Conservation (phyloP, 495 filamentous ascomycete species). For the Sporormia fimetaria region DNA sequence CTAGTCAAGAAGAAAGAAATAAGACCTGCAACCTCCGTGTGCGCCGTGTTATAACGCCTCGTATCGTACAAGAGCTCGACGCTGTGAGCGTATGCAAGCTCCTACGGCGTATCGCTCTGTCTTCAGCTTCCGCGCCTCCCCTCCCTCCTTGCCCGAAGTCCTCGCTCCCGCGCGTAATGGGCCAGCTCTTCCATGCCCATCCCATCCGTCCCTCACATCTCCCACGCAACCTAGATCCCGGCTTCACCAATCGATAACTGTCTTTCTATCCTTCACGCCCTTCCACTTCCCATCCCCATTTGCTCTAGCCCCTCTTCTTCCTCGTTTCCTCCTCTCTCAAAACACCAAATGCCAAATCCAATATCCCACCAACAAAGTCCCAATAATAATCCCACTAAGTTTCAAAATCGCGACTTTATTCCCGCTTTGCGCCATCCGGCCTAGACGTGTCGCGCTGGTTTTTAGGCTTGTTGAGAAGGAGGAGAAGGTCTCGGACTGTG, state of each 20-base stretch:
- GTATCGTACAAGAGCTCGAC: no score
- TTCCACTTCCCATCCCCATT: neutral
- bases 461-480: slow-evolving; percentile 59
- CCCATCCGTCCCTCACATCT: neutral
- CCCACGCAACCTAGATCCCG: no score
- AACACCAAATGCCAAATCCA: slow-evolving; percentile 37
- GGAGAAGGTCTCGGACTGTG: slow-evolving; percentile 53
- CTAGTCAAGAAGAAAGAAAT: no score
- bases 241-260: no score
- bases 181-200: neutral
- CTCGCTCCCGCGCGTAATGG: no score
- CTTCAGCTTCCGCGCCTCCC: no score
- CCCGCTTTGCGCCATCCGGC: slow-evolving; percentile 81
- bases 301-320: no score
- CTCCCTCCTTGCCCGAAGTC: neutral
- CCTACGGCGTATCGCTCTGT: no score
- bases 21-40: no score
- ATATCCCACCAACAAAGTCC: slow-evolving; percentile 60
- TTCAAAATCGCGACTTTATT: slow-evolving; percentile 87
- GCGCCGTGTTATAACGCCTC: no score
- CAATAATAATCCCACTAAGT: slow-evolving; percentile 72
- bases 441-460: slow-evolving; percentile 73
- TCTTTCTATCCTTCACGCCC: neutral
- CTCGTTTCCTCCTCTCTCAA: neutral
- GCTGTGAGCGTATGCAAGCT: no score